These are phyloP conservation scores for Melastoma candidum DNA, from an alignment of 441 rosid species.

Conservation along the genomic window DNA sequence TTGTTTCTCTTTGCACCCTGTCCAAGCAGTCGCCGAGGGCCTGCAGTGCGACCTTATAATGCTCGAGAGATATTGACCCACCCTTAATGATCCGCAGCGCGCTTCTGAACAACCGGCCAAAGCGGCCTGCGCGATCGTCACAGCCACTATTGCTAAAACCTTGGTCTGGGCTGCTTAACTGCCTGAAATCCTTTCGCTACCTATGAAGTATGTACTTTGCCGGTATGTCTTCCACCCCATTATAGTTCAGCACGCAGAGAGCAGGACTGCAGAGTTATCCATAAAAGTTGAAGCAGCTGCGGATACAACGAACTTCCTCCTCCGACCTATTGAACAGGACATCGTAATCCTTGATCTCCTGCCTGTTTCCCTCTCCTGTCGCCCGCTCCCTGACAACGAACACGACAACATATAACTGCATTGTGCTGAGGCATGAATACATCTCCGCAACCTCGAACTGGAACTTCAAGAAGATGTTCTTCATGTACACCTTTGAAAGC, in stretches of 20 bases:
- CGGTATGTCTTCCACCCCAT: constrained; percentile 87
- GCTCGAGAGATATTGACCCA: constrained; percentile 61
- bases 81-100: constrained; percentile 80
- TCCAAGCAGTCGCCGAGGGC: constrained; percentile 50
- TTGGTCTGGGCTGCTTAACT: constrained; percentile 34
- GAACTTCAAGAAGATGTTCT: constrained; percentile 57
- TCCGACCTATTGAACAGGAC: constrained; percentile 69
- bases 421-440: constrained; percentile 84
- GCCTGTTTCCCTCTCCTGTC: constrained; percentile 44
- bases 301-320: constrained; percentile 74
- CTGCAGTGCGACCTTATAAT: constrained; percentile 61
- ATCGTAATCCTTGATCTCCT: constrained; percentile 76
- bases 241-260: constrained; percentile 72
- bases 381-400: constrained; percentile 83
- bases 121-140: constrained; percentile 38
- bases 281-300: constrained; percentile 80
- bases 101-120: constrained; percentile 48
- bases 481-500: constrained; percentile 62
- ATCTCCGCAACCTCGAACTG: constrained; percentile 88
- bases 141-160: constrained; percentile 18
- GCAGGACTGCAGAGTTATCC: constrained; percentile 89
- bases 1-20: constrained; percentile 29
- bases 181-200: constrained; percentile 79
- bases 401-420: constrained; percentile 60
- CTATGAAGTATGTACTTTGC: constrained; percentile 48